These are phyloP conservation scores for Peronospora tabacina DNA, from an alignment of 352 stramenopile species.

Conservation along the genomic window DNA sequence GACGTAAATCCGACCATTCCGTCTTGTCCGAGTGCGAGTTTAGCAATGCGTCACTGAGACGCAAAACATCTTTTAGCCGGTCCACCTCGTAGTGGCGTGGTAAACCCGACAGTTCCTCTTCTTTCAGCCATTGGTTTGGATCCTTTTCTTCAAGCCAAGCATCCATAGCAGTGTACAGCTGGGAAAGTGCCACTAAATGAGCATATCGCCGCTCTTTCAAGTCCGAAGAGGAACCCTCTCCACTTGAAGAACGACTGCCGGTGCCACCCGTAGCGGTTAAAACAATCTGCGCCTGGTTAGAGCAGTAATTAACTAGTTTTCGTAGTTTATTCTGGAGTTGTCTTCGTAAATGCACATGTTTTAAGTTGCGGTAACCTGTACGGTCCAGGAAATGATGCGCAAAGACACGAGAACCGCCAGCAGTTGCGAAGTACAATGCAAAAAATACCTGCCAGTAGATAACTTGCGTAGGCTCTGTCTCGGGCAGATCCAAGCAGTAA, in stretches of 20 bases:
- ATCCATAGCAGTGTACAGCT: constrained; percentile 79
- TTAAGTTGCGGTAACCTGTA: constrained; percentile 22
- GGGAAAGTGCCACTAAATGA: constrained; percentile 48
- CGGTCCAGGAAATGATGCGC: constrained; percentile 59
- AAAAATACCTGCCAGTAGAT: constrained; percentile 73
- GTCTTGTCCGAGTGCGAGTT: constrained; percentile 25
- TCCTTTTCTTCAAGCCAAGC: constrained; percentile 78
- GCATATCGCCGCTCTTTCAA: constrained; percentile 46
- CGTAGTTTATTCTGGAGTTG: constrained; percentile 50
- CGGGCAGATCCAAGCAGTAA: constrained; percentile 51
- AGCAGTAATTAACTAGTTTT: constrained; percentile 52
- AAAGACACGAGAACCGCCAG: constrained; percentile 42
- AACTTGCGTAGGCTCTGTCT: constrained; percentile 42
- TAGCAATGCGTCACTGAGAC: constrained; percentile 57
- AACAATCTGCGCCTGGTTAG: constrained; percentile 52
- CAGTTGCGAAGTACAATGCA: constrained; percentile 56
- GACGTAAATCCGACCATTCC: constrained; percentile 43
- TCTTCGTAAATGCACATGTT: constrained; percentile 41
- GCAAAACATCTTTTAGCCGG: constrained; percentile 57
- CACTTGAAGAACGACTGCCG: constrained; percentile 2
- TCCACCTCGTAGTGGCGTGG: constrained; percentile 71
- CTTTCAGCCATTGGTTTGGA: constrained; percentile 70
- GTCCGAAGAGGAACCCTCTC: constrained; percentile 11
- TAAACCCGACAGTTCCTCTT: constrained; percentile 58
- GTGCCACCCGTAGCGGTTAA: constrained; percentile 32